These are phyloP conservation scores for Termitomyces sp. DNA, from an alignment of 768 basidiomycete species.

Conservation along the genomic window DNA sequence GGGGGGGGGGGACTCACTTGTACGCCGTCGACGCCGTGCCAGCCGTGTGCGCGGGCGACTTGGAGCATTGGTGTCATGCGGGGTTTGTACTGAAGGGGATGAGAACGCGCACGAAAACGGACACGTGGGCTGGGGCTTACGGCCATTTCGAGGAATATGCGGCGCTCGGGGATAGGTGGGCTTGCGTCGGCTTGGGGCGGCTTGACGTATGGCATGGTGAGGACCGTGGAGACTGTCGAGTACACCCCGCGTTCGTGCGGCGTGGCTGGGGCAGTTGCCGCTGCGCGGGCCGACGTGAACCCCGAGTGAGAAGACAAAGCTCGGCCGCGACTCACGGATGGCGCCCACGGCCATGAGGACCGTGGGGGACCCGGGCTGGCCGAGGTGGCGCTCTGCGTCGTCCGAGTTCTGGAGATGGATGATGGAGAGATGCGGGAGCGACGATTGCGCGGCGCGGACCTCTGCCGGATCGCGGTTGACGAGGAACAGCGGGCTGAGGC, in stretches of 20 bases:
- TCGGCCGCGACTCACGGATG: conserved; percentile 20
- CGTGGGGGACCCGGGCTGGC: conserved; percentile 13
- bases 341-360: conserved; percentile 30
- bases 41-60: conserved; percentile 26
- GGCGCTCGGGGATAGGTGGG: conserved; percentile 22
- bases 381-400: conserved; percentile 25
- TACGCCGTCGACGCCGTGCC: conserved; percentile 27
- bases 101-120: not conserved
- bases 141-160: conserved; percentile 31
- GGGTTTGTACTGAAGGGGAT: conserved; percentile 22
- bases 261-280: conserved; percentile 23
- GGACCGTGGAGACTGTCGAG: conserved; percentile 23
- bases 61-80: conserved; percentile 26
- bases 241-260: conserved; percentile 26
- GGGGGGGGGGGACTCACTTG: conserved; percentile 9
- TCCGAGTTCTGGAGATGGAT: conserved; percentile 25
- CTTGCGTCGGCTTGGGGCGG: conserved; percentile 7
- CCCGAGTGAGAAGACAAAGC: not conserved
- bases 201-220: conserved; percentile 23
- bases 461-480: conserved; percentile 27
- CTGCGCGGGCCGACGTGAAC: not conserved
- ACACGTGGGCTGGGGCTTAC: conserved; percentile 3
- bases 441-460: conserved; percentile 21
- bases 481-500: conserved; percentile 44
- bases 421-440: conserved; percentile 20